phyloP scores from a whole-genome alignment of 2,329 filamentous ascomycete species.

The Beauveria varroae region DNA sequence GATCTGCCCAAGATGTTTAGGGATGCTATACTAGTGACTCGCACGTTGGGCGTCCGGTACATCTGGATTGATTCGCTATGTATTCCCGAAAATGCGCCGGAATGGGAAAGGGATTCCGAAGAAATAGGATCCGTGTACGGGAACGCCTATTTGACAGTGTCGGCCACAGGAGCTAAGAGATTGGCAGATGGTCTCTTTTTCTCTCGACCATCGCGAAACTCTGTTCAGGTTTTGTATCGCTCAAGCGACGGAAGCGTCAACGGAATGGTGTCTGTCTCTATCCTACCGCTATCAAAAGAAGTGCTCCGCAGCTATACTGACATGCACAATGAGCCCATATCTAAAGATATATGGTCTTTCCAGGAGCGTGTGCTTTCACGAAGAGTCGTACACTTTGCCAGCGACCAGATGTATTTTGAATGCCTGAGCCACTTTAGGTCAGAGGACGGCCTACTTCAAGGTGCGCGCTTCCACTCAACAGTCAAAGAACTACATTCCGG shows the following conservation, averaged over 20 bases:
- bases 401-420: slow-evolving; percentile 8
- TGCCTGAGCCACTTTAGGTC: background rate
- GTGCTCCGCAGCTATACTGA: background rate
- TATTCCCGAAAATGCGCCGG: background rate
- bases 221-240: background rate
- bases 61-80: slow-evolving; percentile 11
- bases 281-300: background rate
- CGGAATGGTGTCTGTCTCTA: background rate
- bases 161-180: background rate
- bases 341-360: slow-evolving; percentile 3
- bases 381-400: slow-evolving; percentile 6
- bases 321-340: slow-evolving; percentile 1
- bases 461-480: background rate
- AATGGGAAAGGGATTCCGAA: background rate
- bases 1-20: slow-evolving; percentile 4
- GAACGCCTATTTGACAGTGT: slow-evolving; percentile 4
- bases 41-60: background rate
- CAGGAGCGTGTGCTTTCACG: slow-evolving; percentile 9
- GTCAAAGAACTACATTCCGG: background rate
- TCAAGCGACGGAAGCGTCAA: background rate
- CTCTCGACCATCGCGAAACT: background rate
- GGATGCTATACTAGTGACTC: slow-evolving; percentile 7
- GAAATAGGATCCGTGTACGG: background rate
- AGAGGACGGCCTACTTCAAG: slow-evolving; percentile 1
- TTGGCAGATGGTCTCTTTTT: slow-evolving; percentile 3